phyloP scores from a whole-genome alignment of 202 grass and related monocot species.

The Tripidium arundinaceum region DNA sequence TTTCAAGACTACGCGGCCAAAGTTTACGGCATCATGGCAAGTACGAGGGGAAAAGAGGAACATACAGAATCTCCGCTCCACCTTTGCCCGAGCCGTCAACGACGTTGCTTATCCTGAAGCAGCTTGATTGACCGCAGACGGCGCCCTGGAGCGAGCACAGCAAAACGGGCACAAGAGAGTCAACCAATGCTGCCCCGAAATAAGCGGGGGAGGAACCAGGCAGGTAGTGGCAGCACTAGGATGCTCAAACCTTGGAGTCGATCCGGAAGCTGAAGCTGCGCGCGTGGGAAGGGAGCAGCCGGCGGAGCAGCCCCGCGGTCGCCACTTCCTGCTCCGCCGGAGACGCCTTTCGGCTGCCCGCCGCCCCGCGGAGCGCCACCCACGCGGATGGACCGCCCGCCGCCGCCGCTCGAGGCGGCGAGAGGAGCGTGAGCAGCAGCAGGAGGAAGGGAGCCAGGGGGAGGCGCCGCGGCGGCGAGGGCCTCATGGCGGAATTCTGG shows the following conservation, averaged over 20 bases:
- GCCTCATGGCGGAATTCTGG: slow-evolving; percentile 33
- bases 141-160: slow-evolving; percentile 39
- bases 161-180: not conserved
- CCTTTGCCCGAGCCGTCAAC: slow-evolving; percentile 29
- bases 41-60: not conserved
- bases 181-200: not conserved
- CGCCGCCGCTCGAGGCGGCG: not conserved
- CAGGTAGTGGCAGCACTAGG: not conserved
- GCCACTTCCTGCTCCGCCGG: slow-evolving; percentile 55
- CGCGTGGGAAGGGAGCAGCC: slow-evolving; percentile 57
- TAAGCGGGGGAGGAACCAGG: not conserved
- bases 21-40: not conserved
- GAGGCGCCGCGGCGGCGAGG: not conserved
- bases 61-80: slow-evolving; percentile 74
- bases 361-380: slow-evolving; percentile 29
- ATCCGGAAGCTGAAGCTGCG: slow-evolving; percentile 77
- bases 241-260: slow-evolving; percentile 49
- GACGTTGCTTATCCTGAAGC: slow-evolving; percentile 72
- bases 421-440: slow-evolving; percentile 24
- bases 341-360: slow-evolving; percentile 29
- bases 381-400: not conserved
- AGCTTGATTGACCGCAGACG: slow-evolving; percentile 53
- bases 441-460: not conserved
- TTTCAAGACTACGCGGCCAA: not conserved
- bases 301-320: slow-evolving; percentile 43